A percentile compares a stretch with the other conserved stretches of the same genome.
Conservation (phyloP, 176 grass and related monocot species). For the Canna indica region DNA sequence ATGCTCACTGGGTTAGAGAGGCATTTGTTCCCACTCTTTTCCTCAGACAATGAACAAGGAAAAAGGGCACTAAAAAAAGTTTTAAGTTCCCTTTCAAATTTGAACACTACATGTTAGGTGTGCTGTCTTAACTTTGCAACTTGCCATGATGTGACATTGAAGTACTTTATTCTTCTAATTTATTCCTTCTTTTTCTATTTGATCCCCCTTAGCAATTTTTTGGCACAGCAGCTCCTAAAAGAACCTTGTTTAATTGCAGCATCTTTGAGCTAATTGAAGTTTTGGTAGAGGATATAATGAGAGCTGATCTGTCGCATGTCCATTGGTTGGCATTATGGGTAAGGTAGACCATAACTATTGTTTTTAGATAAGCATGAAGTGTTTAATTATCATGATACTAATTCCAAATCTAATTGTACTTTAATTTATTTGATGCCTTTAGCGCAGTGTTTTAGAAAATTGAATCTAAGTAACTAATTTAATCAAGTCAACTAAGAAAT, state of each 20-base stretch:
- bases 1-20: background rate
- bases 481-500: no score
- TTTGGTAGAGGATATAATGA: background rate
- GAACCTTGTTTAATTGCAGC: background rate
- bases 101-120: background rate
- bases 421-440: no score
- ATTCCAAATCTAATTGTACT: no score
- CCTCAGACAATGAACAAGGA: background rate
- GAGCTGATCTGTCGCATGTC: background rate
- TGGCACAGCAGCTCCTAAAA: no score
- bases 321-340: background rate
- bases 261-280: background rate
- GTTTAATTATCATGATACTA: no score
- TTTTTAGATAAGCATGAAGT: no score
- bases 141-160: background rate
- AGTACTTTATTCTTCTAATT: slow-evolving; percentile 4
- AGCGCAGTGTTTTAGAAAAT: no score
- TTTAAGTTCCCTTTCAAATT: background rate
- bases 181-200: background rate
- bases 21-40: background rate
- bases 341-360: background rate
- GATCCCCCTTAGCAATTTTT: no score
- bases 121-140: slow-evolving; percentile 1
- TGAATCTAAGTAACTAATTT: no score
- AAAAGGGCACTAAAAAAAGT: background rate